Evolutionary conservation across 768 basidiomycete species (phyloP), one percentile per base, ranked within the genome.

Genomic region (Pleurotus platypus): DNA sequence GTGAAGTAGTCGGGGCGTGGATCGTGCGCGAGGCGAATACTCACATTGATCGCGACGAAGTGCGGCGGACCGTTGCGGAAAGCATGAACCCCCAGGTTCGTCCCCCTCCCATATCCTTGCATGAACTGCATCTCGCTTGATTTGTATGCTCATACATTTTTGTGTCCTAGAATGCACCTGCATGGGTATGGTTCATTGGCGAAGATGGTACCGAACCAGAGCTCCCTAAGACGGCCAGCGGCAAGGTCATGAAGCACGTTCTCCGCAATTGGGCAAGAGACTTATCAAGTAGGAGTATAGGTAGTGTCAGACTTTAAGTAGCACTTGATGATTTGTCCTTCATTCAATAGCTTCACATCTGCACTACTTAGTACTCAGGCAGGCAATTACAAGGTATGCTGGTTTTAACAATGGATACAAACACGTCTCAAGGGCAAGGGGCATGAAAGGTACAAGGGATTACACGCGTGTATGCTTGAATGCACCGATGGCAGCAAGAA

Each of bases 1-100:
- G 89, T 4, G 92, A 94, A 66, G 87, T 87, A 7, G 90, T 92
- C 1, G 91, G 92, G 1, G 87, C 82, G 13, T 93, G 89, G 88
- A 76, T 93, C 39, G 79, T 85, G 27, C 79, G 79, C 18, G 78
- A 82, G 57, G 65, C 73, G 5, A 73, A 39, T 3, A 66, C 63
- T 1, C 61, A 55, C 1, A 62, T 83, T 22, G 75, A 81, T 2
- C 73, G 75, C 59, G 79, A 83, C 47, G 78, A 82, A 18, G 77
- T 90, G 15, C 75, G 84, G 26, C 68, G 68, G 49, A 67, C 73
- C 16, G 90, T 92, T 4, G 66, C 76, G 8, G 68, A 75, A 26
- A 70, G 64, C 13, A 89, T 93, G 84, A 92, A 92, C 68, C 90
- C 89, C 0, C 91, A 93, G 81, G 90, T 89, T 61, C 20, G 20